Evolutionary conservation across 805 yeast species (phyloP), one percentile per base, ranked within the genome.

Genomic region (Lipomyces orientalis): DNA sequence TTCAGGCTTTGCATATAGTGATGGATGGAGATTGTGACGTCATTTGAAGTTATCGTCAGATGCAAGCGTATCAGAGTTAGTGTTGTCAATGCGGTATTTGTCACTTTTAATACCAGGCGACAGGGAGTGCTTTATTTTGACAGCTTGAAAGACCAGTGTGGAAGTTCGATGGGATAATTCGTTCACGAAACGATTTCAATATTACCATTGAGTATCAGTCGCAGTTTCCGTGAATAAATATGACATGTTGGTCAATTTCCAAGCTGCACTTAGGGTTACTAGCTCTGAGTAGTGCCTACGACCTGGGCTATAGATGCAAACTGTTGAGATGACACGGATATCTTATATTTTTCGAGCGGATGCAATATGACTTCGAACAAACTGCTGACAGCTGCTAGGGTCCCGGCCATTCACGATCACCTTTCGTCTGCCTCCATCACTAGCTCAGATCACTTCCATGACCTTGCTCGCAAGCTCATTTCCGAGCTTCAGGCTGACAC

Each of bases 381-480:
- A 43, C 49, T 35, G 63, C 58, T 54, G 58, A 65, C 57, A 16
- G 12, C 55, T 65, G 51, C 3, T 33, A 62, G 68, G 60, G 63
- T 66, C 31, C 63, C 69, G 14, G 43, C 61, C 46, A 68, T 68
- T 31, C 66, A 69, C 58, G 66, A 62, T 57, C 71, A 70, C 33
- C 46, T 60, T 62, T 58, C 67, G 37, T 51, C 64, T n/a, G 71
- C 67, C 14, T 55, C 71, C 46, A 67, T 68, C 58, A 61, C 71
- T 55, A 67, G 71, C 10, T 62, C 70, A 39, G 66, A 56, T 51
- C 71, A 67, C 64, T 68, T 67, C 64, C 60, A 56, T 16, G 71
- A 67, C 56, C 61, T 68, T 33, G 71, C 71, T 35, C 64, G 58
- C 64, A 68, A 68, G 67, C 65, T 68, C 31, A 66, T 71, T 33